These are phyloP conservation scores for Aechmea fasciata DNA, from an alignment of 176 grass and related monocot genomes.

Conservation along the genomic window DNA sequence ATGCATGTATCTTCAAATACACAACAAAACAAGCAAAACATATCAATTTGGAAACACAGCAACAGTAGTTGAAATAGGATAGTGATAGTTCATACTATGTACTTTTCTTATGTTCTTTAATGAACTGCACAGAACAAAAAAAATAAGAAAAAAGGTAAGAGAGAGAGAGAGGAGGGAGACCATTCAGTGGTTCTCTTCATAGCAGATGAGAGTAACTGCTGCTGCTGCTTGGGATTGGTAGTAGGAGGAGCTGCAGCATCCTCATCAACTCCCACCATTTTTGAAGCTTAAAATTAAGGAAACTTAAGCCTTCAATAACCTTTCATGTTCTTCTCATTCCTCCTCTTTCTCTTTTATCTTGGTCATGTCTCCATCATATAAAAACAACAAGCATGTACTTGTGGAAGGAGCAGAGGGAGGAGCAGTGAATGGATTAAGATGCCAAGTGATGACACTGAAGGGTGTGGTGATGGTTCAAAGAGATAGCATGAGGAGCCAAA, in stretches of 20 bases:
- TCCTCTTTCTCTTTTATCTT: conserved; percentile 21
- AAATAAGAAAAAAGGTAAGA: neutral
- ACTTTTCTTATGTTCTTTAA: neutral
- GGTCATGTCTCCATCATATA: conserved; percentile 15
- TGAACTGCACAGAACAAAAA: neutral
- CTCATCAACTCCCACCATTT: conserved; percentile 30
- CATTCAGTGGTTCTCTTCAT: conserved; percentile 69
- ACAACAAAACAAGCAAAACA: too few species aligned
- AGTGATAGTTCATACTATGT: neutral
- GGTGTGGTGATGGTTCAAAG: conserved; percentile 39
- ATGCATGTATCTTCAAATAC: neutral
- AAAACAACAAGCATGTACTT: conserved; percentile 17
- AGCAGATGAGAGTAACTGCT: conserved; percentile 37
- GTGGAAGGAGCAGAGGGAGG: neutral
- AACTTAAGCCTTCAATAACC: neutral
- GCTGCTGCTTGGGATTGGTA: conserved; percentile 28
- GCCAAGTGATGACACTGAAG: conserved; percentile 18
- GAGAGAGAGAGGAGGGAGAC: conserved; percentile 2
- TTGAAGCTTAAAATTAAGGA: conserved; percentile 1
- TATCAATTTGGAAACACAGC: too few species aligned
- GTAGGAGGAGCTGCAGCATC: conserved; percentile 11
- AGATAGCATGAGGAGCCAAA: neutral
- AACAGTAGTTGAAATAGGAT: neutral
- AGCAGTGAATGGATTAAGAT: conserved; percentile 13
- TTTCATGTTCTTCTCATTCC: neutral